These are phyloP conservation scores for Tulasnella sp. DNA, from an alignment of 768 basidiomycete species.

Conservation along the genomic window DNA sequence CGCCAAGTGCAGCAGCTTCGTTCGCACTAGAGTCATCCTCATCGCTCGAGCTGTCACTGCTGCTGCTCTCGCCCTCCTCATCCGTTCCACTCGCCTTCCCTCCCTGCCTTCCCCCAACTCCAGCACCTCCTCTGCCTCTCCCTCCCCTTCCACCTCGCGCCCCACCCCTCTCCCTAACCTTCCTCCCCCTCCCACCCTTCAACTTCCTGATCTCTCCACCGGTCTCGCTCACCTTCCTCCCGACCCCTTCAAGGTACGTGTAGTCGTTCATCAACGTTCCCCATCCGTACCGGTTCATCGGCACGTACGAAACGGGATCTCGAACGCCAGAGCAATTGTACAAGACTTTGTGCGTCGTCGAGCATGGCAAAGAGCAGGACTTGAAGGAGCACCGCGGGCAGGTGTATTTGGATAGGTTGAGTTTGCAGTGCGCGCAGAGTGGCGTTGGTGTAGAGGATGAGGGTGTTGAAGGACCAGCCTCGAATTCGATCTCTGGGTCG, in stretches of 20 bases:
- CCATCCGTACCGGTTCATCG: slow-evolving; percentile 83
- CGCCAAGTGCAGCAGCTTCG: neutral
- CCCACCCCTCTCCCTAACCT: slow-evolving; percentile 50
- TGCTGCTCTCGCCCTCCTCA: neutral
- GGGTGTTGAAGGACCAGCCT: slow-evolving; percentile 12
- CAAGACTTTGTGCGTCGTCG: slow-evolving; percentile 64
- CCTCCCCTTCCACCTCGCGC: slow-evolving; percentile 50
- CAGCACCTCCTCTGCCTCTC: slow-evolving; percentile 39
- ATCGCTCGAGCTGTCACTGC: neutral
- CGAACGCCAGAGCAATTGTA: slow-evolving; percentile 71
- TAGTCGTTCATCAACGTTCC: slow-evolving; percentile 91
- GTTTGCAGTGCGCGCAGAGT: slow-evolving; percentile 57
- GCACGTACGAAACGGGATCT: slow-evolving; percentile 71
- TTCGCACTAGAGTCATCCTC: neutral
- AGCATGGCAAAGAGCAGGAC: slow-evolving; percentile 75
- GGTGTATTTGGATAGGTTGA: slow-evolving; percentile 63
- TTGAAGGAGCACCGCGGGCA: slow-evolving; percentile 74
- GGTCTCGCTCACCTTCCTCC: slow-evolving; percentile 73
- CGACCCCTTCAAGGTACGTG: slow-evolving; percentile 79
- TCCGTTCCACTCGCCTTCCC: slow-evolving; percentile 42
- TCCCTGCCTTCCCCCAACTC: slow-evolving; percentile 43
- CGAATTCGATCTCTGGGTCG: neutral
- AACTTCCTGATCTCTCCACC: slow-evolving; percentile 64
- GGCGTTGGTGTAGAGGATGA: neutral
- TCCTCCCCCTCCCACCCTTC: slow-evolving; percentile 49